phyloP scores from a whole-genome alignment of 1,284 basidiomycete genomes.

The Fomitopsis palustris region DNA sequence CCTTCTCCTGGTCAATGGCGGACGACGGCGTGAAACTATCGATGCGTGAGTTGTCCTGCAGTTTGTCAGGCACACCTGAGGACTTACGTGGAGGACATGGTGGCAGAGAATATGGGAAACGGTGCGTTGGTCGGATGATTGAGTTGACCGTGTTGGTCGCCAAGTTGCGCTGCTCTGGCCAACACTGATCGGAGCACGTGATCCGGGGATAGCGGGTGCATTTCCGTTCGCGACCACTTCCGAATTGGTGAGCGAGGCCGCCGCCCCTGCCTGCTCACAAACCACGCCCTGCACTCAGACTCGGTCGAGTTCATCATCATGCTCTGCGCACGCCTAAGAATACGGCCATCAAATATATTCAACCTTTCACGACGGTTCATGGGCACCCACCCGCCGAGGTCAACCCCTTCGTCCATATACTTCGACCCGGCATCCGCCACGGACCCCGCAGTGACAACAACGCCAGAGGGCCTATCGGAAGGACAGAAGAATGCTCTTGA shows the following conservation, averaged over 20 bases:
- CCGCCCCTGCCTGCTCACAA: too few relatives aligned
- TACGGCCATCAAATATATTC: not conserved
- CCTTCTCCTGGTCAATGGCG: slow-evolving; percentile 54
- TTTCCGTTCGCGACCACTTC: not conserved
- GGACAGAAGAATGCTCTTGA: slow-evolving; percentile 51
- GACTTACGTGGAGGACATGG: not conserved
- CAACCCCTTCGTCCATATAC: slow-evolving; percentile 30
- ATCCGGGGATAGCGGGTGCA: not conserved
- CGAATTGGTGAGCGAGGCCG: too few relatives aligned
- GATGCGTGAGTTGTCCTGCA: not conserved
- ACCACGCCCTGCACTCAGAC: too few relatives aligned
- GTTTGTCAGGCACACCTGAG: not conserved
- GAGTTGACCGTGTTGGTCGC: not conserved
- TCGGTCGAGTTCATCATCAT: too few relatives aligned
- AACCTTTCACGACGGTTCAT: not conserved
- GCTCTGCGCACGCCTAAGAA: not conserved
- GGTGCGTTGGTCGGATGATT: too few relatives aligned
- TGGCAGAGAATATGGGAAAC: not conserved
- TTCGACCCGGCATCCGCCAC: slow-evolving; percentile 29
- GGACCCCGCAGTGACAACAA: slow-evolving; percentile 40
- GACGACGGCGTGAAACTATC: slow-evolving; percentile 56
- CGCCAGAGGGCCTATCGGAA: slow-evolving; percentile 45
- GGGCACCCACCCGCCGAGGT: not conserved
- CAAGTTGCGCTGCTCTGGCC: not conserved
- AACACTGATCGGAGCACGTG: not conserved